Percentiles rank a stretch among this genome's conserved stretches.
These are phyloP conservation scores for Pseudocohnilembus persalinus DNA, from an alignment of 169 alveolate species.

Conservation along the genomic window DNA sequence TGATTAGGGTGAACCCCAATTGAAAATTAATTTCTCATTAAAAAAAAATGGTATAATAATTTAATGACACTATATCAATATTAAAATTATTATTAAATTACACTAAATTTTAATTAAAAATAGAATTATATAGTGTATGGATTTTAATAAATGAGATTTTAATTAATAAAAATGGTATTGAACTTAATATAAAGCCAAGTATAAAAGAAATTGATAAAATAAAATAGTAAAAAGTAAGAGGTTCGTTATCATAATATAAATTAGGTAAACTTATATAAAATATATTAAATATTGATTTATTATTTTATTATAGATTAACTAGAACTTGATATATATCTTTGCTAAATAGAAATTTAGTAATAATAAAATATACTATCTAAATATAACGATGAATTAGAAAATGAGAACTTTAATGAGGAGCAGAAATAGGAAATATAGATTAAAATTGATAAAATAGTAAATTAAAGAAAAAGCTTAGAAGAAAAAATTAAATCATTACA, in stretches of 20 bases:
- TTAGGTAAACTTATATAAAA: not conserved
- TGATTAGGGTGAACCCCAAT: too few species aligned
- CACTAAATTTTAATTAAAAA: not conserved
- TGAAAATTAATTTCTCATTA: not conserved
- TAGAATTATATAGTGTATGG: not conserved
- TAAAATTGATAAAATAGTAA: too few species aligned
- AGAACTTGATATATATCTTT: not conserved
- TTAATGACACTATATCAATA: too few species aligned
- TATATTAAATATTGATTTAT: too few species aligned
- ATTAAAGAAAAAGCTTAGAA: too few species aligned
- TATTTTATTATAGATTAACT: not conserved
- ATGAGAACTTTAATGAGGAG: too few species aligned
- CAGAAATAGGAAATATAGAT: too few species aligned
- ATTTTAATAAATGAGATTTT: not conserved
- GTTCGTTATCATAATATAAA: not conserved
- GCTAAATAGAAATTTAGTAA: not conserved
- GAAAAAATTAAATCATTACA: too few species aligned
- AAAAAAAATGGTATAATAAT: not conserved
- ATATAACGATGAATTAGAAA: not conserved
- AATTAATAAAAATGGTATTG: too few species aligned
- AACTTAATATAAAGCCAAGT: not conserved
- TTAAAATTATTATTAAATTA: too few species aligned
- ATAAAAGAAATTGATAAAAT: not conserved
- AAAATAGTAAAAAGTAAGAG: not conserved
- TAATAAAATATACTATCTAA: not conserved